phyloP scores from a whole-genome alignment of 1,284 basidiomycete species.

The Cryptococcus deneoformans region DNA sequence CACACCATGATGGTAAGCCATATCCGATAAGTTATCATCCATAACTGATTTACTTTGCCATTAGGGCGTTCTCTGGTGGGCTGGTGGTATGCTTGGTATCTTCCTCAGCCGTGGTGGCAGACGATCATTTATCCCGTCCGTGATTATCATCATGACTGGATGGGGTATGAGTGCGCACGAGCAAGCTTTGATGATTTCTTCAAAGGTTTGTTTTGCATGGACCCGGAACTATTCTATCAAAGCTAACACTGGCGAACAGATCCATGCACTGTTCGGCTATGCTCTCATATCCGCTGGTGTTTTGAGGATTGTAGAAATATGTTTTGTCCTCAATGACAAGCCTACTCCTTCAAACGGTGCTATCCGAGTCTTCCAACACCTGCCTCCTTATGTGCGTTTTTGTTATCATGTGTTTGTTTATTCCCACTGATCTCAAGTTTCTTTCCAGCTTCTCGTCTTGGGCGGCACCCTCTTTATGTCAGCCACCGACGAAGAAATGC shows the following conservation, averaged over 20 bases:
- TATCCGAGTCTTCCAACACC: slow-evolving; percentile 69
- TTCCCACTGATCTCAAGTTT: neutral
- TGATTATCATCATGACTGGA: slow-evolving; percentile 86
- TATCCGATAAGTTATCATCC: too few species aligned
- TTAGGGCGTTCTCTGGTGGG: slow-evolving; percentile 74
- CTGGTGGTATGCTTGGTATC: slow-evolving; percentile 83
- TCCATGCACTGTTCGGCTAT: slow-evolving; percentile 79
- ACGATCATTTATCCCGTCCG: slow-evolving; percentile 75
- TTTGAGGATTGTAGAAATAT: slow-evolving; percentile 80
- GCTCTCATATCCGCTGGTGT: slow-evolving; percentile 83
- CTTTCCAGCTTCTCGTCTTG: slow-evolving; percentile 61
- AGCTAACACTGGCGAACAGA: slow-evolving; percentile 50
- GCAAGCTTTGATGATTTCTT: slow-evolving; percentile 79
- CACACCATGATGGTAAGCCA: slow-evolving; percentile 64
- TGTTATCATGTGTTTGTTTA: neutral
- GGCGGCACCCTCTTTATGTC: slow-evolving; percentile 78
- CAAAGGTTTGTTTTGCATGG: slow-evolving; percentile 56
- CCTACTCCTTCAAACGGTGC: slow-evolving; percentile 31
- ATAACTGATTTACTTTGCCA: slow-evolving; percentile 2
- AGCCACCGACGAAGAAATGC: slow-evolving; percentile 83
- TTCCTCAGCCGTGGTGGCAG: slow-evolving; percentile 79
- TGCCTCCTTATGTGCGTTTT: slow-evolving; percentile 69
- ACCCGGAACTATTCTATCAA: neutral
- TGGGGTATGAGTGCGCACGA: slow-evolving; percentile 94
- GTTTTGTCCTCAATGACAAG: slow-evolving; percentile 60